Base-by-base conservation (phyloP, 164 flowering plant species). In the Annona squamosa region DNA sequence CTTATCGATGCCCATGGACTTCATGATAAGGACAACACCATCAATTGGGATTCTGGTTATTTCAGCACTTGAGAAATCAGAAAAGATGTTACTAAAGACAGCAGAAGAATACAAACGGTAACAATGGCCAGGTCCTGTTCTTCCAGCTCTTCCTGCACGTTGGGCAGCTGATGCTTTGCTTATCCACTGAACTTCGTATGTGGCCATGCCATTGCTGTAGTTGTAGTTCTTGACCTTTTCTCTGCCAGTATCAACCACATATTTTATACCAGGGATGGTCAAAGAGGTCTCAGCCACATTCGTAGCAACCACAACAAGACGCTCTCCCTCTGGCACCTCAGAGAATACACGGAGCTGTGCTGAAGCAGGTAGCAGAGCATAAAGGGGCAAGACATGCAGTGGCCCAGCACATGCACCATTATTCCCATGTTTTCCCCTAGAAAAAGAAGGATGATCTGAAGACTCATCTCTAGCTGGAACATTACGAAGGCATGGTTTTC, bases 241-340 rank as follows among this genome's bases (percentile, higher is more conserved):
- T 80, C 97, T 89, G 69, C 98, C 99, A 63, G 97, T 89, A 81
- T 96, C 99, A 78, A 93, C 97, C 62, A 96, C 99, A 85, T 96
- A 96, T 76, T 86, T 96, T 74, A 96, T 85, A 12, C 97, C 99
- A 18, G 99, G 98, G 47, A 95, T 95, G 1, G 99, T 95, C 77
- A 95, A 81, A n/a, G 99, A 96, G 46, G 99, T 96, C 83, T 96
- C 99, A 18, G 98, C 99, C 67, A 96, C 99, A 83, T 96, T 96
- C 37, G 99, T 96, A 19, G 97, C 97, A 78, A 96, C 92, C 64
- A 96, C 94, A 73, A 96, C 90, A 75, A 96, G 94, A 18, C 99
- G 84, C 79, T 91, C 91, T 47, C 92, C 94, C 80, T 91, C 92
- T 77, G 79, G 82, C 52, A 88, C 84, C 62, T 86, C 81, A 18